These are phyloP conservation scores for Gossypium schwendimanii DNA, from an alignment of 441 rosid species.

Conservation along the genomic window DNA sequence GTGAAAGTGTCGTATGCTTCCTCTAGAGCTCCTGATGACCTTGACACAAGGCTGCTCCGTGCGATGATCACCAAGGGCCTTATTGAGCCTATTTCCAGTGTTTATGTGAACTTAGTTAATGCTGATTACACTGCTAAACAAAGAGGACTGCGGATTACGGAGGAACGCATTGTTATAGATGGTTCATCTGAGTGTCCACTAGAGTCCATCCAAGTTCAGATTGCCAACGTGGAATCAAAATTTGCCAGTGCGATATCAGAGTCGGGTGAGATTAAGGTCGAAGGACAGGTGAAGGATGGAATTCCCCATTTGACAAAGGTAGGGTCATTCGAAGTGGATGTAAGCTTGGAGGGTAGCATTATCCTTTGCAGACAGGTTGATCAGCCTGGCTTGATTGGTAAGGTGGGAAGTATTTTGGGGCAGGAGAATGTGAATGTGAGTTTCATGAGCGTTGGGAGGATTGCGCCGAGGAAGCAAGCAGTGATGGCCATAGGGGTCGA, in stretches of 20 bases:
- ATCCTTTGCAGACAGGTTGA: slow-evolving; percentile 85
- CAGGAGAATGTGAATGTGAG: slow-evolving; percentile 74
- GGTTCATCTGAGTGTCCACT: slow-evolving; percentile 74
- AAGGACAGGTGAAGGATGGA: slow-evolving; percentile 79
- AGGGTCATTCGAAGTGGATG: slow-evolving; percentile 84
- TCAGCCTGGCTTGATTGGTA: slow-evolving; percentile 97
- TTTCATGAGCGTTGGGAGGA: slow-evolving; percentile 93
- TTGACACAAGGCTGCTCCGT: slow-evolving; percentile 86
- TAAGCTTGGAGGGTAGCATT: slow-evolving; percentile 84
- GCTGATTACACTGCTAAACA: slow-evolving; percentile 96
- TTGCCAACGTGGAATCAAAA: slow-evolving; percentile 73
- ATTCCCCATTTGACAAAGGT: slow-evolving; percentile 66
- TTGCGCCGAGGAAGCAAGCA: slow-evolving; percentile 78
- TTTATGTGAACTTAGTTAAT: slow-evolving; percentile 77
- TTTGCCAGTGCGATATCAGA: slow-evolving; percentile 82
- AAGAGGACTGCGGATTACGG: slow-evolving; percentile 74
- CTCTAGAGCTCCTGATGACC: slow-evolving; percentile 69
- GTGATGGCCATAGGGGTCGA: slow-evolving; percentile 97
- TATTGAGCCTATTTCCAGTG: slow-evolving; percentile 85
- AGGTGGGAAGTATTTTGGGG: slow-evolving; percentile 74
- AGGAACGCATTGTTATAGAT: slow-evolving; percentile 59
- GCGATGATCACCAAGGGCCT: slow-evolving; percentile 93
- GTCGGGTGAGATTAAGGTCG: slow-evolving; percentile 57
- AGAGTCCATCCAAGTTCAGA: slow-evolving; percentile 62
- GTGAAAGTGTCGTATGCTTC: slow-evolving; percentile 72